phyloP scores from a whole-genome alignment of 1,284 basidiomycete genomes.

The Neonothopanus nambi region DNA sequence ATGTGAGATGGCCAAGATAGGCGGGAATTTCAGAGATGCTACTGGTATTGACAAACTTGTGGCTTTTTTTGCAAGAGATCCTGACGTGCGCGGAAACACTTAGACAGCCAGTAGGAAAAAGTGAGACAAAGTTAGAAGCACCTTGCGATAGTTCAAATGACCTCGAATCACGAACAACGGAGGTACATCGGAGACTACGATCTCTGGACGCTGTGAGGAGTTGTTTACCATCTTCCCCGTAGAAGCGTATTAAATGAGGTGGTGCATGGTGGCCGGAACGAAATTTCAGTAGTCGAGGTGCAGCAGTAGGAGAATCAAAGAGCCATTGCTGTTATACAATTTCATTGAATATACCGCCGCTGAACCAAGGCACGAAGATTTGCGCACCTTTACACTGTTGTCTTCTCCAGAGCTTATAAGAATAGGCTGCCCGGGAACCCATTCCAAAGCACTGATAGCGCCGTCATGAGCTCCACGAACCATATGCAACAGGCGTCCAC shows the following conservation, averaged over 20 bases:
- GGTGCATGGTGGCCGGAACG: conserved; percentile 92
- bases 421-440: conserved; percentile 89
- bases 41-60: conserved; percentile 78
- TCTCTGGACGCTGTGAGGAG: conserved; percentile 88
- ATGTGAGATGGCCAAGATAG: conserved; percentile 77
- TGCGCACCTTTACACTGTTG: conserved; percentile 84
- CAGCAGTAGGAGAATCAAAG: conserved; percentile 86
- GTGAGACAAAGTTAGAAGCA: conserved; percentile 24
- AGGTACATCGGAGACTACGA: conserved; percentile 85
- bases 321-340: conserved; percentile 91
- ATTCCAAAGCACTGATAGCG: conserved; percentile 78
- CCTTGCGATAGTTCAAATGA: conserved; percentile 96
- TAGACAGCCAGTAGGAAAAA: background rate
- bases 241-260: conserved; percentile 91
- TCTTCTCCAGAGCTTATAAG: conserved; percentile 88
- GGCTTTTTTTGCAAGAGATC: conserved; percentile 85
- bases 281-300: conserved; percentile 88
- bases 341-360: background rate
- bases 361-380: background rate
- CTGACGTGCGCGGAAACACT: conserved; percentile 34
- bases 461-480: conserved; percentile 87
- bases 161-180: conserved; percentile 90
- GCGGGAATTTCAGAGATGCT: conserved; percentile 79
- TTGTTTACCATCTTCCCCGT: conserved; percentile 95
- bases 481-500: conserved; percentile 81